Base-by-base conservation (phyloP, 2,329 filamentous ascomycete species). In the Parascedosporium putredinis region DNA sequence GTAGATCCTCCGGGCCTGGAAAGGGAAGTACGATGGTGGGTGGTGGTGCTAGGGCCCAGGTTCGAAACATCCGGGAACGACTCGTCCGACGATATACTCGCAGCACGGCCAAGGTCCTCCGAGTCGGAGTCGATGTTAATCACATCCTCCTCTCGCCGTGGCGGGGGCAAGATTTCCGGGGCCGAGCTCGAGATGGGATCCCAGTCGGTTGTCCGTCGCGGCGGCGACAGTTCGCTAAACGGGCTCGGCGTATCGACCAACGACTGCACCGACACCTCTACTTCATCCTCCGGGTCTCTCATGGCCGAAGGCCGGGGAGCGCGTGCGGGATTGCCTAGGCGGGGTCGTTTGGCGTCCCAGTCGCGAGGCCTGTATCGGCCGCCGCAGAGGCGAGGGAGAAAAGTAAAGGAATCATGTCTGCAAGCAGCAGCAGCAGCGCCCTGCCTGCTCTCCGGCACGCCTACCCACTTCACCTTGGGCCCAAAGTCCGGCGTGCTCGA, bases 101-200 rank as follows among this genome's bases (percentile, higher is more conserved):
- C 12, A 31, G 6, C 27, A n/a, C 7, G 36, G 20, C 8, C 33
- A 8, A 14, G 31, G 33, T 23, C 10, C 3, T 54, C 53, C 5
- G 54, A 53, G 2, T 63, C 62, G 1, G 65, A 63, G 27, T 67
- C 67, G 18, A 72, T 58, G 23, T 60, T 58, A 24, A 72, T 70
- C 1, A 69, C 58, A 40, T 24, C 20, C 14, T 24, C 20, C 14
- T 12, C 1, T 42, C 5, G 3, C 25, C 14, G 43, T 3, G 43
- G 43, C 4, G 29, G 18, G 16, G 24, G 16, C 6, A 53, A 47
- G 2, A 51, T 51, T 43, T 75, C 68, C 1, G 73, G 74, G 3
- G 72, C 73, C 1, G 72, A 76, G 57, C 74, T 78, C 0, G 74
- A 77, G 47, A 76, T 76, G 0, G 71, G 73, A 55, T 75, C 72